phyloP scores from a whole-genome alignment of 495 filamentous ascomycete species.

The Hapsidospora chrysogenum region DNA sequence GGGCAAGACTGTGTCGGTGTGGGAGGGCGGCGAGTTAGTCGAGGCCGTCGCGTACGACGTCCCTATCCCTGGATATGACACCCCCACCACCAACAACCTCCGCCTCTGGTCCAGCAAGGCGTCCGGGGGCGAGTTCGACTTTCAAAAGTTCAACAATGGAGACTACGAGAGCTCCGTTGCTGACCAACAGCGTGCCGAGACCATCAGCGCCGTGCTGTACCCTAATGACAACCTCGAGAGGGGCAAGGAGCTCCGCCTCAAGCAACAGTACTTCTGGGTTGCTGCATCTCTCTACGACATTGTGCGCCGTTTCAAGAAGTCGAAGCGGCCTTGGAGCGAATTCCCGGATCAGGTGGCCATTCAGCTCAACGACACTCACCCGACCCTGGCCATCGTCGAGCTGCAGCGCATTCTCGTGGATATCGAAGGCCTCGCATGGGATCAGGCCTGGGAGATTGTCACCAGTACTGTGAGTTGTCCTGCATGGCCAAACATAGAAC shows the following conservation, averaged over 20 bases:
- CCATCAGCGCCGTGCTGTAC: constrained; percentile 93
- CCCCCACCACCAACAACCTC: constrained; percentile 86
- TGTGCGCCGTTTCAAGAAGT: constrained; percentile 94
- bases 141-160: constrained; percentile 97
- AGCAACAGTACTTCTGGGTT: constrained; percentile 99
- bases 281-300: constrained; percentile 92
- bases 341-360: constrained; percentile 94
- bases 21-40: constrained; percentile 89
- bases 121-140: constrained; percentile 92
- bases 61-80: constrained; percentile 81
- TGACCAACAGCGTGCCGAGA: constrained; percentile 91
- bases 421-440: constrained; percentile 80
- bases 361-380: constrained; percentile 96
- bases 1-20: constrained; percentile 53
- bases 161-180: constrained; percentile 95
- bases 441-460: constrained; percentile 77
- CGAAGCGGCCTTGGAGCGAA: constrained; percentile 73
- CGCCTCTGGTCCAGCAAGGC: constrained; percentile 95
- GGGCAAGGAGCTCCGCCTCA: constrained; percentile 91
- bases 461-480: constrained; percentile 22
- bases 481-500: constrained; percentile 7
- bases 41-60: constrained; percentile 91
- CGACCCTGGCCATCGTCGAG: constrained; percentile 90
- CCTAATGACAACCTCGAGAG: constrained; percentile 95
- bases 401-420: constrained; percentile 85